These are phyloP conservation scores for Zopfia rhizophila DNA, from an alignment of 2,329 filamentous ascomycete species.

Conservation along the genomic window DNA sequence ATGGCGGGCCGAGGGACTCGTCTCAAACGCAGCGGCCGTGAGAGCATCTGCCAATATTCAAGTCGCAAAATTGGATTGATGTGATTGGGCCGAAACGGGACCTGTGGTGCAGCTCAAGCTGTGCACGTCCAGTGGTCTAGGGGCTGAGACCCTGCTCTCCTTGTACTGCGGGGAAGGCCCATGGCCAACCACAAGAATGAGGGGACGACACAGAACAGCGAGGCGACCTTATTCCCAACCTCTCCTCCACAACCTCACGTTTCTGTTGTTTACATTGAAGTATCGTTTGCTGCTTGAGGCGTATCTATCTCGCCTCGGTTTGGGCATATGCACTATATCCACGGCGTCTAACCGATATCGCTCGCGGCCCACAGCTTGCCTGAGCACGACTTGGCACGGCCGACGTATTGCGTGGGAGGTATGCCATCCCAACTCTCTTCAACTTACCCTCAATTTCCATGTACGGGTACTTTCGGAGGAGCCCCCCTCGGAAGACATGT, in stretches of 20 bases:
- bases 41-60: not conserved
- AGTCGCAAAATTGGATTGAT: not conserved
- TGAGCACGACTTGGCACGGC: conserved; percentile 10
- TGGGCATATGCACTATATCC: conserved; percentile 1
- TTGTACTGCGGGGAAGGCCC: conserved; percentile 4
- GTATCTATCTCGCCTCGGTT: conserved; percentile 2
- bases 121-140: too few relatives aligned
- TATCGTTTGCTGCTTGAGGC: not conserved
- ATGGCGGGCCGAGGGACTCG: conserved; percentile 1
- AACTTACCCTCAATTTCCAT: too few relatives aligned
- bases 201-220: conserved; percentile 5
- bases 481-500: not conserved
- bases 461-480: too few relatives aligned
- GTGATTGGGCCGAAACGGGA: conserved; percentile 7
- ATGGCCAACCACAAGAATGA: conserved; percentile 11
- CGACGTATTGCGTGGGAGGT: not conserved
- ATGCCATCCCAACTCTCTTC: too few relatives aligned
- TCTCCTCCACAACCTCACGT: not conserved
- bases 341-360: conserved; percentile 17
- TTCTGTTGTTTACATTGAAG: not conserved
- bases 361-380: conserved; percentile 10
- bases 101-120: conserved; percentile 2
- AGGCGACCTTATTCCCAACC: not conserved
- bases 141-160: conserved; percentile 1
- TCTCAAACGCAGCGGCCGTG: too few relatives aligned